Conservation (phyloP, 345 rosid species). For the Arabidopsis thaliana region TAIR10.1 NC_003074.8:11257001-11257500, state of each 20-base stretch:
- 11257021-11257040: constrained; percentile 78
- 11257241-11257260: constrained; percentile 77
- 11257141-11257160: background rate
- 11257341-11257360: constrained; percentile 72
- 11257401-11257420: background rate
- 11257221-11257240: constrained; percentile 64
- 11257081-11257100: constrained; percentile 17
- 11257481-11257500: constrained; percentile 84
- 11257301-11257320: constrained; percentile 91
- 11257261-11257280: constrained; percentile 84
- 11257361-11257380: constrained; percentile 53
- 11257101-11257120: background rate
- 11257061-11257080: constrained; percentile 80
- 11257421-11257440: constrained; percentile 5
- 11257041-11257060: constrained; percentile 73
- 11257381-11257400: constrained; percentile 8
- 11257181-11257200: constrained; percentile 78
- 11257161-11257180: constrained; percentile 74
- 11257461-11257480: constrained; percentile 70
- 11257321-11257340: constrained; percentile 77
- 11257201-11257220: constrained; percentile 65
- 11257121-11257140: constrained; percentile 3
- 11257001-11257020: constrained; percentile 82
- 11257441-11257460: background rate
- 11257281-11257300: constrained; percentile 83